Conservation (phyloP, 2,329 filamentous ascomycete genomes). For the Blastomyces gilchristii region DNA sequence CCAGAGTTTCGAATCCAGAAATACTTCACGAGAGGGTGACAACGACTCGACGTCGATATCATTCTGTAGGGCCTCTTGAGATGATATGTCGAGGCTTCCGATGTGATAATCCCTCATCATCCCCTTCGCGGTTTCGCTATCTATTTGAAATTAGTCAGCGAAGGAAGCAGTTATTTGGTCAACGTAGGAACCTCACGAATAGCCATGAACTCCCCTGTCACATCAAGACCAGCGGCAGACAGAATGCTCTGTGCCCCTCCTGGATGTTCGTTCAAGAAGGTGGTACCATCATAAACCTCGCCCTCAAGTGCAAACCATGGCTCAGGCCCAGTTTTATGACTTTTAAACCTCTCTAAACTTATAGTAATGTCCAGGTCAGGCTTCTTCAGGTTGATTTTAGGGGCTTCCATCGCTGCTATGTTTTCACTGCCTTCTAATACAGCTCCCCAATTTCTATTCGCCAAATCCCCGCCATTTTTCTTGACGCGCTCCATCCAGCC, state of each 20-base stretch:
- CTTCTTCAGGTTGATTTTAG: slow-evolving; percentile 69
- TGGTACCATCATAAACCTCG: slow-evolving; percentile 78
- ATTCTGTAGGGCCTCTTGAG: slow-evolving; percentile 45
- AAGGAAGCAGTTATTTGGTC: neutral
- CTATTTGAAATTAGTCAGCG: slow-evolving; percentile 38
- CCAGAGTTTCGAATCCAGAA: slow-evolving; percentile 65
- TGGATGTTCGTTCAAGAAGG: slow-evolving; percentile 70
- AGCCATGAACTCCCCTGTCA: slow-evolving; percentile 78
- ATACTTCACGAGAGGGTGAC: slow-evolving; percentile 44
- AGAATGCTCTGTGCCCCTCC: slow-evolving; percentile 79
- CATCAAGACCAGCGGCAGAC: slow-evolving; percentile 69
- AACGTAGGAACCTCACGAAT: slow-evolving; percentile 58
- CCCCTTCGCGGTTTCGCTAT: slow-evolving; percentile 80
- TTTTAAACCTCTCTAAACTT: slow-evolving; percentile 58
- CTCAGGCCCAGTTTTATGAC: slow-evolving; percentile 52
- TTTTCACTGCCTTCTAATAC: slow-evolving; percentile 44
- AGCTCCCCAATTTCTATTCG: slow-evolving; percentile 80
- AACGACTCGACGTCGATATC: slow-evolving; percentile 33
- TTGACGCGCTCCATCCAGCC: slow-evolving; percentile 95
- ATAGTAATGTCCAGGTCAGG: slow-evolving; percentile 54
- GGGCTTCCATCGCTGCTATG: slow-evolving; percentile 39
- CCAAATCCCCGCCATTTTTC: slow-evolving; percentile 66
- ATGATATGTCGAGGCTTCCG: slow-evolving; percentile 57
- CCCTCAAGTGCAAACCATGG: slow-evolving; percentile 87
- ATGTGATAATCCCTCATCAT: slow-evolving; percentile 87